Base-by-base conservation (phyloP, 2,329 filamentous ascomycete genomes). In the Neurospora crassa region DNA sequence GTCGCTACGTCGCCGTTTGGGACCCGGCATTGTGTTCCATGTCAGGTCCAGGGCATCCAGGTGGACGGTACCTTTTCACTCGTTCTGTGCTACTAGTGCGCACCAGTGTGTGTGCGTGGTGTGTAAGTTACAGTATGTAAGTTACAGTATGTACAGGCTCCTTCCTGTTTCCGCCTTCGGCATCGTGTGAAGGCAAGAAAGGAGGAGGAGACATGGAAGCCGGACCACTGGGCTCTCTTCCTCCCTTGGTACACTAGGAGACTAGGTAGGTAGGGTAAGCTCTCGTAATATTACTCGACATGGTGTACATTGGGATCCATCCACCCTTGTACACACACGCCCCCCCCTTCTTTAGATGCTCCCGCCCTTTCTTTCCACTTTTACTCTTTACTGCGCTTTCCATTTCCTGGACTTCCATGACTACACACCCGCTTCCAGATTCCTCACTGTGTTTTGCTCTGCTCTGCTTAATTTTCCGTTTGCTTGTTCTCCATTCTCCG, bases 351-450 rank as follows among this genome's bases (percentile, higher is more conserved):
- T 68, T 73, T 75, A 68, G 72, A 73, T 68, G 47, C 72, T 72
- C 73, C 73, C 71, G 70, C 74, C 72, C 70, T 41, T 74, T 45
- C 43, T 42, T 68, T 68, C 53, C 42, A 59, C 18, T 69, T 59
- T 71, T 67, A 40, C 37, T 70, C 37, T 53, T 68, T 42, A 40
- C 68, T 20, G 67, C 53, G 69, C 34, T 68, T 43, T 71, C 53
- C 29, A 29, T 47, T 67, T 34, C 53, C 47, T 53, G 20, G 47
- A 53, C n/a, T 14, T 11, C 7, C 34, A 37, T 37, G 1, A 5
- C 29, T 29, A 29, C 29, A 5, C 29, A 29, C 29, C 29, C 29
- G 29, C 29, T 29, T 29, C 29, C 29, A 29, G 29, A 8, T 45
- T 47, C 45, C 43, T 69, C 47, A 10, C 34, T 37, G 34, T 53